These are phyloP conservation scores for Dendrobium catenatum DNA, from an alignment of 106 monocot species.

Conservation along the genomic window DNA sequence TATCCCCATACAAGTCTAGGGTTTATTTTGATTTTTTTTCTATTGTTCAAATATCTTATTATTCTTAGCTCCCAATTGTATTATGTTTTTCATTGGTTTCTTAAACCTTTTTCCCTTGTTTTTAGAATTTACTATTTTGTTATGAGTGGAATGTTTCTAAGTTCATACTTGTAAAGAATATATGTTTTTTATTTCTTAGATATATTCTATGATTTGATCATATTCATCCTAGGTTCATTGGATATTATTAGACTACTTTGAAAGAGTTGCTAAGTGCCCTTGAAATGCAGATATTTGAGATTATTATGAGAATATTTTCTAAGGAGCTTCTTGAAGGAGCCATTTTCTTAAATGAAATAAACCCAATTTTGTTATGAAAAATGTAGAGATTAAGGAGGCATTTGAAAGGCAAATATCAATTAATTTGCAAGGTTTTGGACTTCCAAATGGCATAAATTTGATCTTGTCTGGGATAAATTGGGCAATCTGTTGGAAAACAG, in stretches of 20 bases:
- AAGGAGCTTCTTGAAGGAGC: background rate
- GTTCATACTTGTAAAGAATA: background rate
- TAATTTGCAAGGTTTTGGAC: background rate
- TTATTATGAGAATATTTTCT: background rate
- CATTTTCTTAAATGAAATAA: background rate
- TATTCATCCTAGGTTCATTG: background rate
- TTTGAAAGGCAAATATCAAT: background rate
- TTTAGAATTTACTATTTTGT: background rate
- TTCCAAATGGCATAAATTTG: background rate
- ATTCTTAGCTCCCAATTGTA: background rate
- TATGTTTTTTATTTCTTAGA: background rate
- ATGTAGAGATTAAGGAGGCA: background rate
- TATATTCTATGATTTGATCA: background rate
- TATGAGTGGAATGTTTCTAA: background rate
- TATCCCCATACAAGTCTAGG: too few species aligned
- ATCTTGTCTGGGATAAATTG: background rate
- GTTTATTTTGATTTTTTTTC: too few species aligned
- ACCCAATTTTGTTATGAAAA: background rate
- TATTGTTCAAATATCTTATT: background rate
- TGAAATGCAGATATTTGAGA: background rate
- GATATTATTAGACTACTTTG: background rate
- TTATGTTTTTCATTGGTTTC: background rate
- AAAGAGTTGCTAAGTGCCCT: background rate
- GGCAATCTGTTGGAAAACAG: background rate
- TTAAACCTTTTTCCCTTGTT: background rate